Base-by-base conservation (phyloP, 2,329 filamentous ascomycete species). In the Fusarium luffae region DNA sequence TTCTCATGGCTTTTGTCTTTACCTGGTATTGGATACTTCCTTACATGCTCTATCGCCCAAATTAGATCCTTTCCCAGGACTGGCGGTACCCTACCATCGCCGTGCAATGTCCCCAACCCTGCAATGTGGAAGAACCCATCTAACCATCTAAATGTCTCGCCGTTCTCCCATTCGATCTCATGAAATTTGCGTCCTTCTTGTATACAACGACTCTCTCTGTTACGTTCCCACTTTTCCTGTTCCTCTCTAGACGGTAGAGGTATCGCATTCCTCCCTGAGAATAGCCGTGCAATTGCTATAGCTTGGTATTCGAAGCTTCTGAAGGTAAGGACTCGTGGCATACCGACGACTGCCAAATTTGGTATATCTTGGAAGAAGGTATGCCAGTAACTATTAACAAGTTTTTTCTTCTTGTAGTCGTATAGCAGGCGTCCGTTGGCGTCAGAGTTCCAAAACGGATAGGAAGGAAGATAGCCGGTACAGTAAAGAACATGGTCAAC, bases 261-360 rank as follows among this genome's bases (percentile, higher is more conserved):
- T 1, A 69, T 59, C 0, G 79, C 70, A 30, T 83, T 81, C 16
- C 85, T 77, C 0, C 78, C 78, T 0, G 85, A 76, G 69, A 83
- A 86, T 0, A 86, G 69, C 4, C 86, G 78, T 5, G 86, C 85
- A 1, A 88, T 75, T 2, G 85, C 85, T 42, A 87, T 78, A 3
- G 84, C 85, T 72, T 88, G 86, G 64, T 88, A 88, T 72, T 88
- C 86, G 64, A 87, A 87, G 37, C 83, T 84, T 9, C 85, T 76
- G 59, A 87, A 88, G 0, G 85, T 87, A 14, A 86, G 73, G 0
- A 82, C 82, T 1, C 85, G 81, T 3, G 85, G 85, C 8, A 87
- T 72, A 0, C 86, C 87, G 0, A 88, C 80, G 13, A 87, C 77
- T 0, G 80, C 87, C 0, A 89, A 75, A 0, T 82, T 85, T 0